Percentiles rank a stretch among this genome's conserved stretches.
These are phyloP conservation scores for Botrytis tulipae DNA, from an alignment of 2,329 filamentous ascomycete species.

Conservation along the genomic window DNA sequence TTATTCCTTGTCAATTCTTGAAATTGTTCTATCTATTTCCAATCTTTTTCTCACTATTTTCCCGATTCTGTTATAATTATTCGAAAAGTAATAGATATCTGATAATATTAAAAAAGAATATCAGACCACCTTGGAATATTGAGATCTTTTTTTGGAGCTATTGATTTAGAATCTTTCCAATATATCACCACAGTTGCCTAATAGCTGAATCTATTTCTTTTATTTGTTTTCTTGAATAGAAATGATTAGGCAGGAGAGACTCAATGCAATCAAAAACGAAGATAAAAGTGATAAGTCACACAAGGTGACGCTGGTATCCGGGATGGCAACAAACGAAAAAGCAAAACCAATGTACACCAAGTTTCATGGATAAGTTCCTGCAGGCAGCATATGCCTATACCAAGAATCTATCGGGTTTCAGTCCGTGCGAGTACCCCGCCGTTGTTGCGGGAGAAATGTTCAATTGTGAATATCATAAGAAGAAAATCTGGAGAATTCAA, in stretches of 20 bases:
- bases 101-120: background rate
- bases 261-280: background rate
- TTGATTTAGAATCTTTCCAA: background rate
- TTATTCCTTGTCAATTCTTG: too few relatives aligned
- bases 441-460: background rate
- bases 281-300: background rate
- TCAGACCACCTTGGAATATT: background rate
- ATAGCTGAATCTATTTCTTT: background rate
- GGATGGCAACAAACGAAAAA: background rate
- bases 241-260: background rate
- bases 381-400: background rate
- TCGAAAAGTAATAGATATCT: background rate
- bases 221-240: background rate
- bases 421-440: background rate
- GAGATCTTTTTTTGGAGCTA: background rate
- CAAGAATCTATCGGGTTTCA: background rate
- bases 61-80: background rate
- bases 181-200: background rate
- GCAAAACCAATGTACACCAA: background rate
- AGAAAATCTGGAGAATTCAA: background rate
- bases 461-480: background rate
- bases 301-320: background rate
- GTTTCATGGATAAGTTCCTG: background rate
- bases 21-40: background rate
- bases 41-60: background rate